Evolutionary conservation across 2,329 filamentous ascomycete genomes (phyloP).

Genomic region (Lanzia echinophila): DNA sequence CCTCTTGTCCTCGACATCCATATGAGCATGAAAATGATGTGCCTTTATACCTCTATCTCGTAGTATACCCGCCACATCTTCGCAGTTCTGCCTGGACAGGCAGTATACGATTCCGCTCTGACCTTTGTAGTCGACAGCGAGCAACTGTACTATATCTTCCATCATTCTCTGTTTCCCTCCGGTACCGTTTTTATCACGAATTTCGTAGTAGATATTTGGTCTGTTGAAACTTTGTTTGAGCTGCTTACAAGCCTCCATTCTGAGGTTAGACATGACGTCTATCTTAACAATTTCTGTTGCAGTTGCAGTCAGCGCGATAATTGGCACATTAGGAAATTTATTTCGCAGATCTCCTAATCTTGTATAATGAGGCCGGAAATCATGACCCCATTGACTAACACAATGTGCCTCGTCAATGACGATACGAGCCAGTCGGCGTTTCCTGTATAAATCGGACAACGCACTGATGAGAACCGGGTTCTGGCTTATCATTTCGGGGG

Average conservation of each 20-base stretch:
- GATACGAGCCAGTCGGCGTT: slow-evolving; percentile 72
- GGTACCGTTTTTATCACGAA: slow-evolving; percentile 40
- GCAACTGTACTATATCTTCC: slow-evolving; percentile 54
- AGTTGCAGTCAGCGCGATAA: slow-evolving; percentile 94
- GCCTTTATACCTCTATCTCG: slow-evolving; percentile 60
- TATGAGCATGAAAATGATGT: slow-evolving; percentile 77
- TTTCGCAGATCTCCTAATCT: slow-evolving; percentile 66
- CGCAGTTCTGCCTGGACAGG: slow-evolving; percentile 75
- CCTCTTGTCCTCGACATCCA: slow-evolving; percentile 61
- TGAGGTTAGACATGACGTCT: slow-evolving; percentile 87
- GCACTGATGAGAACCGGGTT: slow-evolving; percentile 61
- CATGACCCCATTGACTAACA: slow-evolving; percentile 98
- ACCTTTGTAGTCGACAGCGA: slow-evolving; percentile 59
- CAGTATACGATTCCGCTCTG: slow-evolving; percentile 92
- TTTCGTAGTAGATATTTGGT: slow-evolving; percentile 88
- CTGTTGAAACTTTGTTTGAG: slow-evolving; percentile 95
- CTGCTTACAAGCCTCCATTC: slow-evolving; percentile 66
- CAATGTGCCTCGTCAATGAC: slow-evolving; percentile 99
- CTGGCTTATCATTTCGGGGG: slow-evolving; percentile 92
- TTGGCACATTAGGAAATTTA: slow-evolving; percentile 70
- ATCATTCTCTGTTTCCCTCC: slow-evolving; percentile 27
- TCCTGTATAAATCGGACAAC: slow-evolving; percentile 61
- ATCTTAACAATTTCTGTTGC: slow-evolving; percentile 88
- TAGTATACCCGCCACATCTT: slow-evolving; percentile 69
- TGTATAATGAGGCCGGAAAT: slow-evolving; percentile 96